Conservation (phyloP, 2,329 filamentous ascomycete genomes). For the Sarocladiaceae sp. region DNA sequence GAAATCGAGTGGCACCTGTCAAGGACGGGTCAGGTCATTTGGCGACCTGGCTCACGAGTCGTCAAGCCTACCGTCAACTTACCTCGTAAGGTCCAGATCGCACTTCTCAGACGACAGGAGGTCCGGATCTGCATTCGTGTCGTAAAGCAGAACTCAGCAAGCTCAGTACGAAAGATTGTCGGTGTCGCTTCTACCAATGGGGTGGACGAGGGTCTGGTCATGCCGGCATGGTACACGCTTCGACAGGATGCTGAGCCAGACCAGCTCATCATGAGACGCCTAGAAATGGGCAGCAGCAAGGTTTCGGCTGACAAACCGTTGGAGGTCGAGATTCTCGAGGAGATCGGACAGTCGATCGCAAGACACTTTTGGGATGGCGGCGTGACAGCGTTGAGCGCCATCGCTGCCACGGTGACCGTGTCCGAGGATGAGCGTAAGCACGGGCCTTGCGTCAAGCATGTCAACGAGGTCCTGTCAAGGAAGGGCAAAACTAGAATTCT, state of each 20-base stretch:
- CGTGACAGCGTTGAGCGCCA: conserved; percentile 33
- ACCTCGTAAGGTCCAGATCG: conserved; percentile 14
- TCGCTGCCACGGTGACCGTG: conserved; percentile 22
- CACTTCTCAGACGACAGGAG: conserved; percentile 15
- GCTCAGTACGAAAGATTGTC: conserved; percentile 1
- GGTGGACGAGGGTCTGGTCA: conserved; percentile 29
- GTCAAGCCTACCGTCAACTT: conserved; percentile 28
- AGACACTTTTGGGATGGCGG: conserved; percentile 55
- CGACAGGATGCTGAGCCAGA: conserved; percentile 7
- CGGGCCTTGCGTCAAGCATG: conserved; percentile 21
- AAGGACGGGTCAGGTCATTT: conserved; percentile 21
- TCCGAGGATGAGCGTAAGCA: conserved; percentile 20
- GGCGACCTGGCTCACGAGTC: conserved; percentile 32
- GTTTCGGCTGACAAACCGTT: conserved; percentile 12
- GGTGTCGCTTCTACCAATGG: conserved; percentile 9
- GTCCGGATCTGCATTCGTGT: conserved; percentile 12
- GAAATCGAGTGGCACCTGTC: conserved; percentile 16
- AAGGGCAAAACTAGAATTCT: conserved; percentile 34
- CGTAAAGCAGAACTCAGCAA: background rate
- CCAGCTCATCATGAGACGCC: conserved; percentile 22
- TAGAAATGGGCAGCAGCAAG: conserved; percentile 19
- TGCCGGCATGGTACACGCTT: conserved; percentile 36
- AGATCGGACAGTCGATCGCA: conserved; percentile 54
- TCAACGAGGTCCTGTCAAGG: conserved; percentile 24
- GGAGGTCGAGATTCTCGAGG: conserved; percentile 42